Conservation (phyloP, 305 asterid genomes). For the Fraxinus xanthoxyloides region DNA sequence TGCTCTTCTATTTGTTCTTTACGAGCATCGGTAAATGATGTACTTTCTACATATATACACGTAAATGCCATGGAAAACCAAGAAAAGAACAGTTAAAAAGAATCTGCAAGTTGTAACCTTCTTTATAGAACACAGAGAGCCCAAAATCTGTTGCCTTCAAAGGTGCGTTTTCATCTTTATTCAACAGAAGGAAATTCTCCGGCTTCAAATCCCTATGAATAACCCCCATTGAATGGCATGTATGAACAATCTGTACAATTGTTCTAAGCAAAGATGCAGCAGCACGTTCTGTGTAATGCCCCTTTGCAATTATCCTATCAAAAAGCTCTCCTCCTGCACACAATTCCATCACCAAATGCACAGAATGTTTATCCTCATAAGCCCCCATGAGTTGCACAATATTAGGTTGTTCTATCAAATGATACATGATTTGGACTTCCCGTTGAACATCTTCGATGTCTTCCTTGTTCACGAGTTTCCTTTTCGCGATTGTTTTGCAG, state of each 20-base stretch:
- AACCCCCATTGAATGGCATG: conserved; percentile 43
- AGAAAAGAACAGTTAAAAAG: background rate
- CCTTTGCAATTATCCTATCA: conserved; percentile 19
- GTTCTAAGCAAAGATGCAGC: conserved; percentile 8
- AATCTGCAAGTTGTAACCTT: conserved; percentile 32
- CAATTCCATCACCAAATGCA: conserved; percentile 6
- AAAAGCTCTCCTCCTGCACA: conserved; percentile 20
- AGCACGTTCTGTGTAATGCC: conserved; percentile 20
- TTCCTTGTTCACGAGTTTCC: conserved; percentile 17
- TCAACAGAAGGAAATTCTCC: conserved; percentile 42
- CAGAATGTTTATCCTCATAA: conserved; percentile 7
- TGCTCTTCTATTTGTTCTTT: background rate
- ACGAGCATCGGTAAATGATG: background rate
- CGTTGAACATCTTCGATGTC: conserved; percentile 20
- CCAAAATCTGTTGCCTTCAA: conserved; percentile 59
- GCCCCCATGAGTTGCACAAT: conserved; percentile 23
- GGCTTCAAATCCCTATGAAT: conserved; percentile 65
- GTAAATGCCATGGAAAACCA: background rate
- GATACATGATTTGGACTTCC: conserved; percentile 22
- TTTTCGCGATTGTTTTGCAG: conserved; percentile 9
- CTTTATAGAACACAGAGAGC: conserved; percentile 53
- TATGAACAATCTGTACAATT: conserved; percentile 16
- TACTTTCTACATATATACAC: background rate
- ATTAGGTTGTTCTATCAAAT: conserved; percentile 18
- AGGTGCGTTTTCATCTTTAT: conserved; percentile 30